Percentiles rank a stretch among this genome's conserved stretches.
These are phyloP conservation scores for Carpinus viminea DNA, from an alignment of 306 rosid genomes.

Conservation along the genomic window DNA sequence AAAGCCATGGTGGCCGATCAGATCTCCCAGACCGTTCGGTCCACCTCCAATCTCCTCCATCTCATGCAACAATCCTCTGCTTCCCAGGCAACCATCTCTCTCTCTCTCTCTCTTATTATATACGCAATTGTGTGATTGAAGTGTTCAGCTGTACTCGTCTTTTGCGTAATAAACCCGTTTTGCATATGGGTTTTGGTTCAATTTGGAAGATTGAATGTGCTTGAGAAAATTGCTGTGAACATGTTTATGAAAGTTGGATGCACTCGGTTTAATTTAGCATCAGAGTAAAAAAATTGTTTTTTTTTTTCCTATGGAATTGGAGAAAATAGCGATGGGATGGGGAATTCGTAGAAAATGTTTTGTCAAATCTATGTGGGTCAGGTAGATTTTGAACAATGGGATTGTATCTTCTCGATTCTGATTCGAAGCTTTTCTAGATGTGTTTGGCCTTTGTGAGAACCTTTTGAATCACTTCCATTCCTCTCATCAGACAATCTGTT, in stretches of 20 bases:
- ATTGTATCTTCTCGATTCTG: background rate
- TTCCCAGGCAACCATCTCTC: conserved; percentile 49
- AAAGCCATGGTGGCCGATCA: conserved; percentile 71
- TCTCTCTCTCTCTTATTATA: background rate
- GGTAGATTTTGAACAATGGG: background rate
- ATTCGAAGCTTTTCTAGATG: background rate
- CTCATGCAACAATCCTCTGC: conserved; percentile 85
- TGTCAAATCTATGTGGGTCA: background rate
- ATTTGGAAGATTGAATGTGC: background rate
- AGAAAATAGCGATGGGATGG: background rate
- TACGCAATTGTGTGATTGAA: background rate
- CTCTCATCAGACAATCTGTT: background rate
- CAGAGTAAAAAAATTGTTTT: background rate
- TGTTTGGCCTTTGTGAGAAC: background rate
- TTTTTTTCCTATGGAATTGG: background rate
- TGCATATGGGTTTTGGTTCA: conserved; percentile 1
- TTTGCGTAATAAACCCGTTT: background rate
- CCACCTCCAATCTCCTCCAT: conserved; percentile 82
- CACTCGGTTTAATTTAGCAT: background rate
- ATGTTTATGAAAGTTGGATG: background rate
- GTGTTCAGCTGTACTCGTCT: background rate
- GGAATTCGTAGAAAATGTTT: background rate
- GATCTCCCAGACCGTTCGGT: conserved; percentile 78
- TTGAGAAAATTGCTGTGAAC: background rate
- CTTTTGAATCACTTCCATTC: background rate